Base-by-base conservation (phyloP, 1,284 basidiomycete genomes). In the Leucoagaricus sp. region DNA sequence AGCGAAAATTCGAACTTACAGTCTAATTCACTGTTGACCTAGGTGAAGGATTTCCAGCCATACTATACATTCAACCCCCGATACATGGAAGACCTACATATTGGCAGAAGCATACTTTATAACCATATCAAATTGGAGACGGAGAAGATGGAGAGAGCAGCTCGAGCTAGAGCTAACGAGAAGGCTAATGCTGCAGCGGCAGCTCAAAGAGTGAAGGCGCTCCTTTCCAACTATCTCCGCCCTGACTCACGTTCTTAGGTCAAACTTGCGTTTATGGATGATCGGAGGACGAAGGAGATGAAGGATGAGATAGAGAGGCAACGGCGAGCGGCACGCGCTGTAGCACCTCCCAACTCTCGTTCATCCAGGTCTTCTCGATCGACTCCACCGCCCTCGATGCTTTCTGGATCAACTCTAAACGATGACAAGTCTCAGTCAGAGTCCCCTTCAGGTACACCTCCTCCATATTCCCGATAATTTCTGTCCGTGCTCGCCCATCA, bases 261-360 rank as follows among this genome's bases (percentile, higher is more conserved):
- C 13, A 88, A 85, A 66, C 69, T 88, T 42, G 85, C 86, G 1
- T 91, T 83, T 67, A 77, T 90, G 65, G 90, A 93, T 55, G 89
- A 93, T 67, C 79, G 90, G 47, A 84, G 77, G 66, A 70, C 73
- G 3, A 84, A 84, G 64, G 67, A 71, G 61, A 57, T 80, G 58
- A 69, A 69, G 5, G 83, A 89, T 59, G 75, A 85, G 65, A 76
- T 81, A 60, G 87, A 91, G 62, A 80, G 71, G 63, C 72, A 81
- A 59, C 68, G 66, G 51, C 74, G 85, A 46, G 72, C 71, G 48
- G 80, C 77, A 26, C 74, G 77, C 33, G 76, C 73, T 28, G 67
- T 66, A 12, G 55, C 46, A 10, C 40, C 58, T 45, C 17, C 48
- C 13, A 40, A 41, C 29, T 50, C 58, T 51, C 26, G 60, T 53